phyloP scores from a whole-genome alignment of 169 alveolate species.

The Cryptosporidium parvum region DNA sequence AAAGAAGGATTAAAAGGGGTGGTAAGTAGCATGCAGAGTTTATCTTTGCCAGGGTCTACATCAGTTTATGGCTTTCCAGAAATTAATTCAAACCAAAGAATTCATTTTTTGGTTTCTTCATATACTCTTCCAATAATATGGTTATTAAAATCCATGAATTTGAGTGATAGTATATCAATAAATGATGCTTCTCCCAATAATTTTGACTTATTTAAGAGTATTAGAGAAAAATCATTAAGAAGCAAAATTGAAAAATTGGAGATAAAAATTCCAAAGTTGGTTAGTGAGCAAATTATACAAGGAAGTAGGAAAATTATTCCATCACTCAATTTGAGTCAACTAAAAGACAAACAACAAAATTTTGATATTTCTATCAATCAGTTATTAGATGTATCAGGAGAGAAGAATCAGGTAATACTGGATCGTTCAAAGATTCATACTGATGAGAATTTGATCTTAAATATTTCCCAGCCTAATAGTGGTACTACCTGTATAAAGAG shows the following conservation, averaged over 20 bases:
- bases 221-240: neutral
- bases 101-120: slow-evolving; percentile 1
- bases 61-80: slow-evolving; percentile 7
- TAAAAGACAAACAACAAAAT: neutral
- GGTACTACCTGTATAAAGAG: slow-evolving; percentile 62
- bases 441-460: slow-evolving; percentile 37
- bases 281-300: neutral
- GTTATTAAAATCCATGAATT: neutral
- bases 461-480: slow-evolving; percentile 21
- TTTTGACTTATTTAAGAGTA: neutral
- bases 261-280: neutral
- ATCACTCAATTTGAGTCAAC: neutral
- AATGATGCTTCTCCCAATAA: neutral
- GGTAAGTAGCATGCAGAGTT: neutral
- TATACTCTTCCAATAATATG: neutral
- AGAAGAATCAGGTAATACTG: neutral
- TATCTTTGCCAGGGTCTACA: neutral
- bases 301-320: slow-evolving; percentile 10
- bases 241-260: neutral
- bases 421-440: slow-evolving; percentile 15
- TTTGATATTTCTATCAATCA: neutral
- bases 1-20: neutral
- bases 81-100: neutral
- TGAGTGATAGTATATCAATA: neutral
- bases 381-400: neutral